Percentiles rank a stretch among this genome's conserved stretches.
Conservation (phyloP, 2,329 filamentous ascomycete genomes). For the Thyridium curvatum region DNA sequence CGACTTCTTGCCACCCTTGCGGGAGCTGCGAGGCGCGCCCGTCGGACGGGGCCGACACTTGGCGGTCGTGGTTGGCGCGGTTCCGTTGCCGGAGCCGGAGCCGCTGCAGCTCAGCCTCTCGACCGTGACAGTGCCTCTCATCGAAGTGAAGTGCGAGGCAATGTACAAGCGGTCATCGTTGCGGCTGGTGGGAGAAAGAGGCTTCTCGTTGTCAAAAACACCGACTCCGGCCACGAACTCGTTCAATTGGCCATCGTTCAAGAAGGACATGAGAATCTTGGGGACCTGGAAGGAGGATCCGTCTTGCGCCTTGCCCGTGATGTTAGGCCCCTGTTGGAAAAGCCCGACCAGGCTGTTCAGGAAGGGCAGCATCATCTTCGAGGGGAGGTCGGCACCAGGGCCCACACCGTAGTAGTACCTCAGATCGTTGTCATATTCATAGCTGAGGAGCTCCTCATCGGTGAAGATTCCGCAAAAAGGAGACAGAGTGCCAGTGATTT, state of each 20-base stretch:
- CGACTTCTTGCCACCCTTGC: constrained; percentile 5
- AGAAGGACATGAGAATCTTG: constrained; percentile 53
- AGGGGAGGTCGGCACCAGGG: constrained; percentile 45
- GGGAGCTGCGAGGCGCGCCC: constrained; percentile 3
- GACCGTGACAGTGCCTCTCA: constrained; percentile 60
- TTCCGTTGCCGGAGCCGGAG: constrained; percentile 5
- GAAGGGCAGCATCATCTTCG: constrained; percentile 56
- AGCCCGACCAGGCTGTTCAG: constrained; percentile 46
- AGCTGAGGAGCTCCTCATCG: constrained; percentile 53
- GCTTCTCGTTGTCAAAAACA: constrained; percentile 50
- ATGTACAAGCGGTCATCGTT: constrained; percentile 43
- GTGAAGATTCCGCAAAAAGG: constrained; percentile 59
- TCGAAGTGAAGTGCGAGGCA: constrained; percentile 50
- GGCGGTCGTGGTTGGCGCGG: constrained; percentile 3
- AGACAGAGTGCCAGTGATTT: constrained; percentile 55
- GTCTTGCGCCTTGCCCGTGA: constrained; percentile 37
- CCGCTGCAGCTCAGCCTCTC: constrained; percentile 51
- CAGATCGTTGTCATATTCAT: constrained; percentile 63
- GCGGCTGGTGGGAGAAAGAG: constrained; percentile 39
- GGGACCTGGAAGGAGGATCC: constrained; percentile 43
- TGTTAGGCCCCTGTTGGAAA: constrained; percentile 44
- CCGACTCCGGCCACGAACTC: constrained; percentile 54
- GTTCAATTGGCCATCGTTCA: constrained; percentile 61
- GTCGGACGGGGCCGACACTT: constrained; percentile 4
- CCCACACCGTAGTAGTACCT: constrained; percentile 63